phyloP scores from a whole-genome alignment of 306 rosid genomes.

The Medicago ruthenica region DNA sequence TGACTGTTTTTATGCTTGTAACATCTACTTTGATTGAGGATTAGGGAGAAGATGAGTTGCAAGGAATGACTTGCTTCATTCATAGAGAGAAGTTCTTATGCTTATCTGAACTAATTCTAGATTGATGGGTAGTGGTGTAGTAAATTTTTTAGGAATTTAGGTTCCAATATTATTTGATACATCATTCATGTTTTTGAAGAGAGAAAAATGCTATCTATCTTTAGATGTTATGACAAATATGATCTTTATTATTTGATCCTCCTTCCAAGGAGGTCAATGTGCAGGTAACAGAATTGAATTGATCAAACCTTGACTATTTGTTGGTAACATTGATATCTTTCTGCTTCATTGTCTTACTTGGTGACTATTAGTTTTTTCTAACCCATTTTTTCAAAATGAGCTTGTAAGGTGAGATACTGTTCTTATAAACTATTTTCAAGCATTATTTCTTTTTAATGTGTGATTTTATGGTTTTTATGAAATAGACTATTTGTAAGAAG shows the following conservation, averaged over 20 bases:
- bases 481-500: too few relatives aligned
- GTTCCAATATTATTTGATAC: constrained; percentile 29
- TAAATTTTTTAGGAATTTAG: constrained; percentile 34
- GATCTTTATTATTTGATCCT: constrained; percentile 9
- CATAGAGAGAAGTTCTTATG: constrained; percentile 14
- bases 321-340: constrained; percentile 14
- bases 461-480: not conserved
- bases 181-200: constrained; percentile 27
- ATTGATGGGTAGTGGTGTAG: constrained; percentile 18
- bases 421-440: not conserved
- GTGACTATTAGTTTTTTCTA: not conserved
- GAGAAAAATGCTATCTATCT: constrained; percentile 10
- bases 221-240: constrained; percentile 17
- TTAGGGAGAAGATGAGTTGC: constrained; percentile 29
- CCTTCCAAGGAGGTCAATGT: not conserved
- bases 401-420: not conserved
- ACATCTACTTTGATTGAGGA: constrained; percentile 44
- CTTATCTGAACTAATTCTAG: constrained; percentile 42
- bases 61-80: constrained; percentile 23
- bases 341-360: not conserved
- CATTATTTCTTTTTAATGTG: not conserved
- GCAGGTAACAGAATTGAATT: constrained; percentile 29
- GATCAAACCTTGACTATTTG: constrained; percentile 34
- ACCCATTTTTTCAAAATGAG: not conserved
- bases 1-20: constrained; percentile 41